Evolutionary conservation across 495 filamentous ascomycete species (phyloP), one percentile per base, ranked within the genome.

Genomic region (Hypoxylon lienhwacheense): DNA sequence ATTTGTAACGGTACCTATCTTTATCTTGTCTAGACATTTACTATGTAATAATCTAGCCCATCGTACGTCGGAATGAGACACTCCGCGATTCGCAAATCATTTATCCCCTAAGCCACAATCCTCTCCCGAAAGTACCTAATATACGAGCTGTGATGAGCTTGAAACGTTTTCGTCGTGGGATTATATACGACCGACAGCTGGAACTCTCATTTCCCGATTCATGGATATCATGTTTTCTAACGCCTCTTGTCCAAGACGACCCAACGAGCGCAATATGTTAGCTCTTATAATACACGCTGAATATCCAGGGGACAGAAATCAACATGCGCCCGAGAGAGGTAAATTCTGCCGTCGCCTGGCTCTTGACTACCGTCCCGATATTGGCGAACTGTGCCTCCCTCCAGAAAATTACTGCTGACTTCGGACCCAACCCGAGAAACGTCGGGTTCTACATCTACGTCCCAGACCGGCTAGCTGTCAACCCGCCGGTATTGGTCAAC

Each of bases 371-470:
- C 5, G 25, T 52, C 7, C 50, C 60, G 21, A 51, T 50, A 6
- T 22, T 61, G 7, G 19, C 37, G 2, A 50, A 41, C 0, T 55
- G 46, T 5, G 63, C 61, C 11, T 58, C 61, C 1, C 67, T 78
- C 16, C 56, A 63, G 8, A 53, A 70, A 46, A 54, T 77, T 24
- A 70, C 66, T 5, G 59, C 66, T 3, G 28, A 65, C 41, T 70
- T 77, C 51, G 76, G 77, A 0, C 50, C 66, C 3, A 82, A 82
- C 54, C 80, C 79, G 7, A 73, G 70, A 31, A 74, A 77, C 41
- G 75, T 76, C 12, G 66, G 63, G 14, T 79, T 82, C 64, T 80
- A 78, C 67, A 78, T 81, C 60, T 82, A 77, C 64, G 72, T 81
- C 16, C 80, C 81, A 2, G 69, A 73, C 39, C 71, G 66, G 14